Percentiles rank a stretch among this genome's conserved stretches.
Conservation (phyloP, 768 basidiomycete genomes). For the Collybiopsis confluens region DNA sequence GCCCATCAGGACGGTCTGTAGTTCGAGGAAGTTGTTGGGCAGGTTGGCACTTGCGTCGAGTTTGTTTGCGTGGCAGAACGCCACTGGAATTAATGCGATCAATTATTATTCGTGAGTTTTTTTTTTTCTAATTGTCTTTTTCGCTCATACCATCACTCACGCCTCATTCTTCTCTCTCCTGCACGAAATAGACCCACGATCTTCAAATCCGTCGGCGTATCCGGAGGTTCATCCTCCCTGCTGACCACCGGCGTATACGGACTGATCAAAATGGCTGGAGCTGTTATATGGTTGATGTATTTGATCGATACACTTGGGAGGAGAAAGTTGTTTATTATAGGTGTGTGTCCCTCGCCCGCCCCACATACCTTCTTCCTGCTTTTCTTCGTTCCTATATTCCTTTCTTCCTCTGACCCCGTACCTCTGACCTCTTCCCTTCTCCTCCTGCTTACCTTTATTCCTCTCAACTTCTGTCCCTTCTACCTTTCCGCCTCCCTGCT, state of each 20-base stretch:
- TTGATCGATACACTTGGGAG: constrained; percentile 41
- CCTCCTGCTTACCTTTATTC: too few species aligned
- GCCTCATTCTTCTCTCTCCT: not conserved
- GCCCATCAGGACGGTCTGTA: constrained; percentile 27
- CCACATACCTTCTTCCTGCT: too few species aligned
- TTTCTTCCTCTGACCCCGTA: too few species aligned
- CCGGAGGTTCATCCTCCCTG: constrained; percentile 26
- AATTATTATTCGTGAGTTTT: constrained; percentile 35
- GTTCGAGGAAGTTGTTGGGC: constrained; percentile 23
- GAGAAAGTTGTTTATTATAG: constrained; percentile 31
- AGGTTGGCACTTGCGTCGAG: constrained; percentile 31
- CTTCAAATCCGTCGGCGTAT: constrained; percentile 42
- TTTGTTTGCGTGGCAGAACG: constrained; percentile 42
- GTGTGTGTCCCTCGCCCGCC: too few species aligned
- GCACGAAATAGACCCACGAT: constrained; percentile 32
- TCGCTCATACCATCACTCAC: not conserved
- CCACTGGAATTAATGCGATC: constrained; percentile 38
- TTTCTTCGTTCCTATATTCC: too few species aligned
- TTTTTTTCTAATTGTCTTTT: not conserved
- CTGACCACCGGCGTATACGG: constrained; percentile 49
- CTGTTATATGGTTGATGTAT: constrained; percentile 37
- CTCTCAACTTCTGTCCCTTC: too few species aligned
- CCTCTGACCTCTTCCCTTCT: too few species aligned
- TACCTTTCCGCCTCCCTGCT: too few species aligned
- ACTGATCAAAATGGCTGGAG: constrained; percentile 31